Conservation (phyloP, 148 eudicot genomes). For the Amaranthus hypochondriacus region DNA sequence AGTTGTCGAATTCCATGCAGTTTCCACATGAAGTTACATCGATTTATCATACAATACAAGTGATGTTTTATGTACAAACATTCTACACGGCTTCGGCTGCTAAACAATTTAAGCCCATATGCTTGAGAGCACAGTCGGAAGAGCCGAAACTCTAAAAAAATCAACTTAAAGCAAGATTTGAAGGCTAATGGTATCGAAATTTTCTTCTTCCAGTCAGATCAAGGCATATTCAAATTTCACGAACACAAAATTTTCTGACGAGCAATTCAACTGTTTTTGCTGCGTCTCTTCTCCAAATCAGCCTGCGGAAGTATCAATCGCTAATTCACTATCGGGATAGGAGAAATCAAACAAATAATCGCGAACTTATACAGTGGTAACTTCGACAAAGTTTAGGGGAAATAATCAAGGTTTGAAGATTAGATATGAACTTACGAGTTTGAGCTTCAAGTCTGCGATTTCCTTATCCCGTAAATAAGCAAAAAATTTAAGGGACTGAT, state of each 20-base stretch:
- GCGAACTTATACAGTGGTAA: not conserved
- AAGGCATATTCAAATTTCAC: not conserved
- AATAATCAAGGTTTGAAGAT: not conserved
- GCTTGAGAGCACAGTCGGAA: not conserved
- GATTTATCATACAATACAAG: too few species aligned
- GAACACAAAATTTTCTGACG: not conserved
- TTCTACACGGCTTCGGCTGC: not conserved
- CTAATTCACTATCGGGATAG: not conserved
- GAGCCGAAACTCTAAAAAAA: too few species aligned
- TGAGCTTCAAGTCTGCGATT: conserved; percentile 49
- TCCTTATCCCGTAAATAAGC: conserved; percentile 63
- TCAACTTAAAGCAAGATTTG: not conserved
- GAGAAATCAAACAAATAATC: not conserved
- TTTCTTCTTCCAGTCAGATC: conserved; percentile 1
- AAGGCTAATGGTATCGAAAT: not conserved
- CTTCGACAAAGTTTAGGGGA: not conserved
- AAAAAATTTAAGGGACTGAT: conserved; percentile 76
- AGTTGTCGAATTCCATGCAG: too few species aligned
- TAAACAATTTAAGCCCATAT: not conserved
- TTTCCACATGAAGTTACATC: too few species aligned
- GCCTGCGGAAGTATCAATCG: conserved; percentile 15
- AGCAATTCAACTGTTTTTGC: not conserved
- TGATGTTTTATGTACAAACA: too few species aligned
- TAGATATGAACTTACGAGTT: conserved; percentile 48
- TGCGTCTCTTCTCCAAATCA: conserved; percentile 21